Evolutionary conservation across 208 protist genomes (phyloP).

Genomic region (Kentomonas sorsogonicus): DNA sequence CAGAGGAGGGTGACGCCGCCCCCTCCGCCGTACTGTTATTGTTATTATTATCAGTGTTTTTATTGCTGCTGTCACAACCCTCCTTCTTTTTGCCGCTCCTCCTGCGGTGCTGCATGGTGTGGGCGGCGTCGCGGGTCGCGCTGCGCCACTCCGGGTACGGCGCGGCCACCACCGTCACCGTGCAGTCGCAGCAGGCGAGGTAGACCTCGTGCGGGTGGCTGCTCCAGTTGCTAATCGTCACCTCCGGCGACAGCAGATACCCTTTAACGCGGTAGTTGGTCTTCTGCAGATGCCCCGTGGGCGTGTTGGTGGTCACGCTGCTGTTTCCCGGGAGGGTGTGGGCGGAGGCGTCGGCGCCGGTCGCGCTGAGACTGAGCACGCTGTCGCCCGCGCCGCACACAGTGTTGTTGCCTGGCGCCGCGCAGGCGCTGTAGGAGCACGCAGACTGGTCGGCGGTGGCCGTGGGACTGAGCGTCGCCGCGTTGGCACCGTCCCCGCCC

Average conservation of each 20-base stretch:
- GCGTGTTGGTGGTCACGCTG: neutral
- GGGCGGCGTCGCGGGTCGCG: neutral
- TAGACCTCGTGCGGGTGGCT: conserved; percentile 41
- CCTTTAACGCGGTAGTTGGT: conserved; percentile 46
- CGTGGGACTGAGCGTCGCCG: neutral
- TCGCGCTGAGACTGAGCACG: no score
- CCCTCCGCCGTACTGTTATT: no score
- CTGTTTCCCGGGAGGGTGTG: neutral
- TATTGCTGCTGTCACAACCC: neutral
- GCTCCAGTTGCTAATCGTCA: conserved; percentile 20
- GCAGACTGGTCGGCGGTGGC: no score
- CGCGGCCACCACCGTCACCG: conserved; percentile 33
- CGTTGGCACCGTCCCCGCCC: no score
- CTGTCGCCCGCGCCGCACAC: no score
- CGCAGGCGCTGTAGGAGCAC: no score
- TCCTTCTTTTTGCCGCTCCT: neutral
- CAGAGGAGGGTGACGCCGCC: no score
- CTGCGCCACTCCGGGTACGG: conserved; percentile 2
- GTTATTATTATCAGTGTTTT: neutral
- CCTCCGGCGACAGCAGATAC: conserved; percentile 22
- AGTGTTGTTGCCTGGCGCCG: neutral
- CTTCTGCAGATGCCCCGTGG: conserved; percentile 12
- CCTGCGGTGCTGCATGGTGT: neutral
- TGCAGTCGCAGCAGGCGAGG: conserved; percentile 36
- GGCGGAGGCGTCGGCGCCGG: neutral